Evolutionary conservation across 2,329 filamentous ascomycete species (phyloP), one percentile per base, ranked within the genome.

Genomic region (Truncatella angustata): DNA sequence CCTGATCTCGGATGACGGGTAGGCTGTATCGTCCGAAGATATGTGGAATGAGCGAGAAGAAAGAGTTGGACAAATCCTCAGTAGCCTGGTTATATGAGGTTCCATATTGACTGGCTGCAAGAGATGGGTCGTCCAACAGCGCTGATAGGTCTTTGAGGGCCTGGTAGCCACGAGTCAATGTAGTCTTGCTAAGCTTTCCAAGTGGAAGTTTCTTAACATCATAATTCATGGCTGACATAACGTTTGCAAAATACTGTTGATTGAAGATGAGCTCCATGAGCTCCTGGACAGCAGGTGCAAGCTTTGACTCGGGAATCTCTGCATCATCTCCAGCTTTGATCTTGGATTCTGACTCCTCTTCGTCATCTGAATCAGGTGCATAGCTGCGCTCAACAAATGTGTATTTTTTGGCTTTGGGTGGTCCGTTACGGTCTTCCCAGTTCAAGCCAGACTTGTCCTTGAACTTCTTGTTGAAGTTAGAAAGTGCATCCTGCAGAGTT

Each of bases 231-330:
- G 80, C 74, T 1, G 70, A 66, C 84, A 90, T 88, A 32, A 83
- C 81, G 18, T 78, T 78, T 20, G 81, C 75, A 67, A 95, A 91
- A 64, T 86, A 86, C 20, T 85, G 66, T 52, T 83, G 78, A 66
- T 95, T 92, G 76, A 96, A 96, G 54, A 96, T 95, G 57, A 96
- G 81, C 54, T 85, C 73, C 78, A 95, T 86, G 18, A 96, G 73
- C 7, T 82, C 72, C 63, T 91, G 85, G 3, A 90, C 75, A 0
- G 84, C 54, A 26, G 60, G 59, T 5, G 60, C 28, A n/a, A 67
- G 43, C 36, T 58, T 63, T 2, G 66, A 67, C 10, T 58, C 56
- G 3, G 60, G 59, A 24, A 58, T 57, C 11, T 61, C 56, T 40
- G 56, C 40, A 18, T 58, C 58, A 3, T 59, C 51, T 35, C 62